Conservation (phyloP, 768 basidiomycete species). For the button mushroom (Agaricus bisporus) region DNA sequence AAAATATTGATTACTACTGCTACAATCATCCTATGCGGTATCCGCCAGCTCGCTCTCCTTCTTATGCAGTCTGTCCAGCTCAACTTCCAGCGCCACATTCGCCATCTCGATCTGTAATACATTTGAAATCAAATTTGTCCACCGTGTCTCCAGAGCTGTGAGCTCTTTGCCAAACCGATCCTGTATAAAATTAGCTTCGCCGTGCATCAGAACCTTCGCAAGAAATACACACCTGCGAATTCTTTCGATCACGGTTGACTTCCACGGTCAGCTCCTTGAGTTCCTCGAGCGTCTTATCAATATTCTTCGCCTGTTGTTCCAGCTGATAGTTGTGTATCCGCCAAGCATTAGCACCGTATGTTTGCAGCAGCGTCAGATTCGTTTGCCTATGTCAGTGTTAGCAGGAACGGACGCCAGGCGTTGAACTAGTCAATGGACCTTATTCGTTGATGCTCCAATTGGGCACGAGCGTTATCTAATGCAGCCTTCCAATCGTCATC, state of each 20-base stretch:
- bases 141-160: slow-evolving; percentile 75
- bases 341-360: slow-evolving; percentile 89
- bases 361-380: slow-evolving; percentile 77
- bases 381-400: slow-evolving; percentile 48
- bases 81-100: slow-evolving; percentile 80
- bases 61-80: slow-evolving; percentile 56
- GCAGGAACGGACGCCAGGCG: background rate
- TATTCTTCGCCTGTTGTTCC: slow-evolving; percentile 67
- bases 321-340: slow-evolving; percentile 85
- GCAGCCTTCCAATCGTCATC: slow-evolving; percentile 76
- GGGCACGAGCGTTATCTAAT: slow-evolving; percentile 70
- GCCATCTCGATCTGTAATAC: slow-evolving; percentile 96
- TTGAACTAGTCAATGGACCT: slow-evolving; percentile 41
- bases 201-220: slow-evolving; percentile 1
- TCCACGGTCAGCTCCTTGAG: slow-evolving; percentile 74
- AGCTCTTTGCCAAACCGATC: slow-evolving; percentile 76
- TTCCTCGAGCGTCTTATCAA: slow-evolving; percentile 70
- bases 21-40: slow-evolving; percentile 18
- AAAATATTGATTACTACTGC: background rate
- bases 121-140: slow-evolving; percentile 89
- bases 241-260: slow-evolving; percentile 86
- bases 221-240: slow-evolving; percentile 55
- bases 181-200: slow-evolving; percentile 29
- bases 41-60: slow-evolving; percentile 58
- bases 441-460: slow-evolving; percentile 79